These are phyloP conservation scores for Metschnikowia picachoensis DNA, from an alignment of 805 yeast species.

Conservation along the genomic window DNA sequence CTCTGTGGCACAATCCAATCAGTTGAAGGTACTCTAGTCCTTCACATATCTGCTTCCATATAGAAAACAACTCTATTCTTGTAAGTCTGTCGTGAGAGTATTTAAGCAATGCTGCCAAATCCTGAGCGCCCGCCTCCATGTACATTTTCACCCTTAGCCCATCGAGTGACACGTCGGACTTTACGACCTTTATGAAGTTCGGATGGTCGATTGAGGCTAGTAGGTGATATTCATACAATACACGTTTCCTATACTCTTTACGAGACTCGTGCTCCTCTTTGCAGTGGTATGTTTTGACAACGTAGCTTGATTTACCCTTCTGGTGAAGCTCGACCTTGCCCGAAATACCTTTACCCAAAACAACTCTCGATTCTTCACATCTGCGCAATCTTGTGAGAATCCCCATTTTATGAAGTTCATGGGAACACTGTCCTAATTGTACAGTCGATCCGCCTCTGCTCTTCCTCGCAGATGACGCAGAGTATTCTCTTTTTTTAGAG, in stretches of 20 bases:
- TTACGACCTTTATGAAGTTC: constrained; percentile 34
- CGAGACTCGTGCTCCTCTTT: constrained; percentile 39
- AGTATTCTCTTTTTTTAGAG: too few relatives aligned
- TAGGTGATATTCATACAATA: constrained; percentile 34
- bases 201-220: constrained; percentile 26
- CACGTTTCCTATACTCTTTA: constrained; percentile 36
- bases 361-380: neutral
- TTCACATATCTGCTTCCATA: constrained; percentile 39
- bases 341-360: constrained; percentile 32
- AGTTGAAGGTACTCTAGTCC: constrained; percentile 40
- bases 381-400: neutral
- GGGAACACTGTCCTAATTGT: neutral
- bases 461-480: too few relatives aligned
- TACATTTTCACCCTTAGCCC: constrained; percentile 24
- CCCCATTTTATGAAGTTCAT: constrained; percentile 1
- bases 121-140: constrained; percentile 31
- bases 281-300: constrained; percentile 43
- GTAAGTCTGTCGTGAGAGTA: neutral
- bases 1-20: constrained; percentile 43
- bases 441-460: too few relatives aligned
- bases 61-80: constrained; percentile 18
- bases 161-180: constrained; percentile 23
- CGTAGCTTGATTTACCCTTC: constrained; percentile 21
- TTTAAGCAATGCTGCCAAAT: constrained; percentile 10
- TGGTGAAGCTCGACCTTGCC: constrained; percentile 31